A percentile compares a stretch with the other conserved stretches of the same genome.
Conservation (phyloP, 2,329 filamentous ascomycete species). For the Penicillium sp. region DNA sequence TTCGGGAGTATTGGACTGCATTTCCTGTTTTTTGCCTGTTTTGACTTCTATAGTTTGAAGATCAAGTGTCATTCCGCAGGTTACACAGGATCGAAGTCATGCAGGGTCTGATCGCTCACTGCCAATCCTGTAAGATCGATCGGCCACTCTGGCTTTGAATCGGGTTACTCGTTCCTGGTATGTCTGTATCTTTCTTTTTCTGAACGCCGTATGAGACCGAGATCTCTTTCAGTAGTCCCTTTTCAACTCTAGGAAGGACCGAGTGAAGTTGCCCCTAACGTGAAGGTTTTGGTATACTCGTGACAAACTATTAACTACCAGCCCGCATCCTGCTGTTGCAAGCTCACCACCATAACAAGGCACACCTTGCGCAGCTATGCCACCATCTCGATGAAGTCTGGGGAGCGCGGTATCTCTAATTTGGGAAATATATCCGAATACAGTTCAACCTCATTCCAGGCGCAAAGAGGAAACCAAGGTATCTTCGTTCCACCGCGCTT, state of each 20-base stretch:
- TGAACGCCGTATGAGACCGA: too few relatives aligned
- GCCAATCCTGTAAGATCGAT: background rate
- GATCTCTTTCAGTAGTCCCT: too few relatives aligned
- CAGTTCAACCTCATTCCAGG: background rate
- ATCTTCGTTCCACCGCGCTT: background rate
- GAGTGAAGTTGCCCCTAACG: too few relatives aligned
- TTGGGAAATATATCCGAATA: background rate
- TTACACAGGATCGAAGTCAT: conserved; percentile 2
- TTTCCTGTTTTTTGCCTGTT: background rate
- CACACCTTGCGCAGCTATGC: background rate
- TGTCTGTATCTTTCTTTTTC: too few relatives aligned
- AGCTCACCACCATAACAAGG: background rate
- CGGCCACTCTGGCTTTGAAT: background rate
- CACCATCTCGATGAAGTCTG: background rate
- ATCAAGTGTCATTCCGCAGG: background rate
- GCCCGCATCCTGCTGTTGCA: background rate
- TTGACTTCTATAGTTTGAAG: conserved; percentile 3
- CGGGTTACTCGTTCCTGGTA: background rate
- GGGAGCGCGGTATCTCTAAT: background rate
- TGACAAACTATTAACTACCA: background rate
- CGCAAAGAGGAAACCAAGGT: background rate
- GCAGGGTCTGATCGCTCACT: conserved; percentile 4
- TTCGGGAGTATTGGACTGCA: background rate
- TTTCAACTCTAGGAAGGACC: too few relatives aligned
- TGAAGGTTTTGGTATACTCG: background rate